phyloP scores from a whole-genome alignment of 2,329 filamentous ascomycete genomes.

The Ascochyta viciae-villosae region DNA sequence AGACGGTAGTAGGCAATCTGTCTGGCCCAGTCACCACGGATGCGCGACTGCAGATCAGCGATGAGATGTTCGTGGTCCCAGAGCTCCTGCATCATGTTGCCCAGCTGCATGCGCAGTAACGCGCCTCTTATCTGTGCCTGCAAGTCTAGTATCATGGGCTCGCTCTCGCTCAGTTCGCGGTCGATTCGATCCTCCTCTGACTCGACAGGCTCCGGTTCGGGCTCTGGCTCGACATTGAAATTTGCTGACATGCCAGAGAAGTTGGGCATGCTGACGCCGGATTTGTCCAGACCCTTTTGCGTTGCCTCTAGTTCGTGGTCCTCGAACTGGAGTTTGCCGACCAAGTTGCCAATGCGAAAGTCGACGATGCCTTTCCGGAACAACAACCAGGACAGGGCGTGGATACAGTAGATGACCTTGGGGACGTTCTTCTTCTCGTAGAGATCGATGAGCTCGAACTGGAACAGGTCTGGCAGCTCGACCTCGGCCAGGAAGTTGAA shows the following conservation, averaged over 20 bases:
- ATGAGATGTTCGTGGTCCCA: constrained; percentile 86
- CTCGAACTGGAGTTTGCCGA: constrained; percentile 96
- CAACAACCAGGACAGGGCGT: constrained; percentile 95
- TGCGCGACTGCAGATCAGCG: constrained; percentile 81
- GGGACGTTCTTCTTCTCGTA: constrained; percentile 99
- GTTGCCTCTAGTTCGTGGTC: constrained; percentile 97
- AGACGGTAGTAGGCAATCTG: constrained; percentile 84
- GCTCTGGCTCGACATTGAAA: constrained; percentile 87
- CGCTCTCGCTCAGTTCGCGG: constrained; percentile 80
- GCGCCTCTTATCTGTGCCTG: constrained; percentile 89
- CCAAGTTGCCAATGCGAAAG: constrained; percentile 94
- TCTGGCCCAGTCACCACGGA: constrained; percentile 85
- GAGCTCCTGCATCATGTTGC: constrained; percentile 82
- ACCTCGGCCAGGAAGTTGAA: constrained; percentile 93
- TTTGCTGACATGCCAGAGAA: constrained; percentile 97
- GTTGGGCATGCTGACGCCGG: constrained; percentile 94
- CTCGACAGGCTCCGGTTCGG: constrained; percentile 76
- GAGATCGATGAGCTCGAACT: constrained; percentile 94
- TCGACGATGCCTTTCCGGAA: constrained; percentile 93
- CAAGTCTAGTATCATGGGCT: constrained; percentile 75
- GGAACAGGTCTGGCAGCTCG: constrained; percentile 91
- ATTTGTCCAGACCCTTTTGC: constrained; percentile 95
- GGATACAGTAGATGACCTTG: constrained; percentile 98
- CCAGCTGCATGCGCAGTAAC: constrained; percentile 76
- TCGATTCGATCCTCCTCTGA: constrained; percentile 89